Conservation (phyloP, 2,329 filamentous ascomycete species). For the Bipolaris victoriae region DNA sequence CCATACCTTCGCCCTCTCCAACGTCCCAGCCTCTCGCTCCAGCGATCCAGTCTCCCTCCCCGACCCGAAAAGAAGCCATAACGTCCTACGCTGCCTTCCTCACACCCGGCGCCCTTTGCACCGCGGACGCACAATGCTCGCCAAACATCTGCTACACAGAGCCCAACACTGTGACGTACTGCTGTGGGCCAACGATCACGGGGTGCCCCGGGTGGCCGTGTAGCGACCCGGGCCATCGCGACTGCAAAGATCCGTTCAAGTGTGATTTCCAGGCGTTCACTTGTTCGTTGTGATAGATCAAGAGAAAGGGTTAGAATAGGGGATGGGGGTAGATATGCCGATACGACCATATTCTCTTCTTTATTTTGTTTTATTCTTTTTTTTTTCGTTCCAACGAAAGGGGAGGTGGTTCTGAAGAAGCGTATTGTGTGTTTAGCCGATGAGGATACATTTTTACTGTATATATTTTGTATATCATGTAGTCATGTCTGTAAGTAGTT, state of each 20-base stretch:
- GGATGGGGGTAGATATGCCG: no score
- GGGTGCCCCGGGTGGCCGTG: not conserved
- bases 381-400: no score
- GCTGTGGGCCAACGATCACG: not conserved
- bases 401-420: no score
- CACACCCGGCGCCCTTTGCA: not conserved
- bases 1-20: no score
- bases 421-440: no score
- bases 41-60: not conserved
- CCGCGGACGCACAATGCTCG: not conserved
- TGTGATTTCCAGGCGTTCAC: not conserved
- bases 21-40: no score
- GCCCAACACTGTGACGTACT: not conserved
- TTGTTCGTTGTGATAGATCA: not conserved
- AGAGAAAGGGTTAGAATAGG: no score
- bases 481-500: no score
- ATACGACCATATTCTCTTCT: no score
- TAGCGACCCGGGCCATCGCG: not conserved
- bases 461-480: no score
- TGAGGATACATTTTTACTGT: no score
- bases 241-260: not conserved
- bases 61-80: not conserved
- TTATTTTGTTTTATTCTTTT: no score
- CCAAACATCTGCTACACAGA: conserved; percentile 1
- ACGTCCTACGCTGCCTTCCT: not conserved